These are phyloP conservation scores for Aurantiochytrium sp. DNA, from an alignment of 108 stramenopile genomes.

Conservation along the genomic window DNA sequence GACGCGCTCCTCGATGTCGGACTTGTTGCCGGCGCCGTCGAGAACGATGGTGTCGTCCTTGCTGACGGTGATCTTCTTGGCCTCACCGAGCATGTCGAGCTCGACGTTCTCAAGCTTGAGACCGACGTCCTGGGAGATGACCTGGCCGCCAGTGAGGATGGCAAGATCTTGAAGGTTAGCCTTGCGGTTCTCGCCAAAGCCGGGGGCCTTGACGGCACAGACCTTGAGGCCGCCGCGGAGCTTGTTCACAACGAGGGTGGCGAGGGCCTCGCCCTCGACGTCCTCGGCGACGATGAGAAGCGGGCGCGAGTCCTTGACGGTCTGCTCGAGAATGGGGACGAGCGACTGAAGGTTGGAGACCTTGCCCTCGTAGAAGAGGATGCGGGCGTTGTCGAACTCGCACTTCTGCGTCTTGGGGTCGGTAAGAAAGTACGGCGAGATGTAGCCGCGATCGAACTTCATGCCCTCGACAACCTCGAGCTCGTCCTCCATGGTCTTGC, in stretches of 20 bases:
- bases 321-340: slow-evolving; percentile 84
- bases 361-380: slow-evolving; percentile 98
- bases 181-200: slow-evolving; percentile 99
- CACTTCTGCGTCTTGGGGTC: slow-evolving; percentile 93
- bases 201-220: slow-evolving; percentile 99
- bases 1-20: slow-evolving; percentile 84
- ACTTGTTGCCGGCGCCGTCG: slow-evolving; percentile 84
- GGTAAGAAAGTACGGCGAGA: slow-evolving; percentile 98
- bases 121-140: slow-evolving; percentile 94
- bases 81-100: slow-evolving; percentile 80
- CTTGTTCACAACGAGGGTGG: slow-evolving; percentile 99
- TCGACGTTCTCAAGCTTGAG: slow-evolving; percentile 92
- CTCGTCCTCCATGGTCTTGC: slow-evolving; percentile 97
- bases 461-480: slow-evolving; percentile 99
- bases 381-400: slow-evolving; percentile 90
- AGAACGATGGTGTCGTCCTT: slow-evolving; percentile 98
- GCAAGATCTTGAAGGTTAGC: slow-evolving; percentile 99
- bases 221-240: slow-evolving; percentile 98
- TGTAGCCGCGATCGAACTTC: slow-evolving; percentile 99
- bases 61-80: slow-evolving; percentile 84
- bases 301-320: slow-evolving; percentile 84
- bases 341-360: slow-evolving; percentile 89
- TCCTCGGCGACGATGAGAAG: slow-evolving; percentile 97
- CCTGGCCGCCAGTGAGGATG: slow-evolving; percentile 92
- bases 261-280: slow-evolving; percentile 96